A percentile compares a stretch with the other conserved stretches of the same genome.
phyloP scores from a whole-genome alignment of 768 basidiomycete species.

The Suillus discolor region DNA sequence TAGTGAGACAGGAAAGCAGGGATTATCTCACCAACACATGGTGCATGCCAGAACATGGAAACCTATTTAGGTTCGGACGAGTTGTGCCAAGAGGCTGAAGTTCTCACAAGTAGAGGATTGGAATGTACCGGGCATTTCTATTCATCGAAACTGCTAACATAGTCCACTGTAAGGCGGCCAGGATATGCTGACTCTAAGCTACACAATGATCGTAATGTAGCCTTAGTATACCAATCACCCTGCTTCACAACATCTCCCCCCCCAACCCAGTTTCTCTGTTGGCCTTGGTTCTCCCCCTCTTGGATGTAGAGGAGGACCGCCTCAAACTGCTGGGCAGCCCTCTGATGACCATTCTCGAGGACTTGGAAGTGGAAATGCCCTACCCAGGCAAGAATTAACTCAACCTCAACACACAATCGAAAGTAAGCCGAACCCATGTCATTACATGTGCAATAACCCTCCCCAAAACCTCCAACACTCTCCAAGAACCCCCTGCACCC shows the following conservation, averaged over 20 bases:
- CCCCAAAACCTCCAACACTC: too few relatives aligned
- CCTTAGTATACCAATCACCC: background rate
- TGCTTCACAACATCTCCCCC: background rate
- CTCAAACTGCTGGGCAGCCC: background rate
- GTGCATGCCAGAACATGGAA: background rate
- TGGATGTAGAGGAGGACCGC: background rate
- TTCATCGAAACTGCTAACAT: background rate
- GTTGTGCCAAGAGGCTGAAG: background rate
- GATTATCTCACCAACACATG: background rate
- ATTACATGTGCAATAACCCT: too few relatives aligned
- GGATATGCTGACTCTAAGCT: background rate
- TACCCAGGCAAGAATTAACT: background rate
- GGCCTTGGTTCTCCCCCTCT: background rate
- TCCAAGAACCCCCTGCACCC: too few relatives aligned
- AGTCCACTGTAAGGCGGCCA: background rate
- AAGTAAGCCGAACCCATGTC: too few relatives aligned
- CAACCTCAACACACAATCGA: too few relatives aligned
- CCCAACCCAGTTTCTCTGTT: background rate
- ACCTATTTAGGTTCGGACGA: background rate
- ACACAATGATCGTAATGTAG: background rate
- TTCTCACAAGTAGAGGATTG: background rate
- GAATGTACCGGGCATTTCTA: background rate
- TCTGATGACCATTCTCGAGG: background rate
- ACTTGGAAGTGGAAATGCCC: background rate
- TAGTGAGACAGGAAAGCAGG: background rate